Conservation (phyloP, 768 basidiomycete genomes). For the Hortiboletus flavorubellus region DNA sequence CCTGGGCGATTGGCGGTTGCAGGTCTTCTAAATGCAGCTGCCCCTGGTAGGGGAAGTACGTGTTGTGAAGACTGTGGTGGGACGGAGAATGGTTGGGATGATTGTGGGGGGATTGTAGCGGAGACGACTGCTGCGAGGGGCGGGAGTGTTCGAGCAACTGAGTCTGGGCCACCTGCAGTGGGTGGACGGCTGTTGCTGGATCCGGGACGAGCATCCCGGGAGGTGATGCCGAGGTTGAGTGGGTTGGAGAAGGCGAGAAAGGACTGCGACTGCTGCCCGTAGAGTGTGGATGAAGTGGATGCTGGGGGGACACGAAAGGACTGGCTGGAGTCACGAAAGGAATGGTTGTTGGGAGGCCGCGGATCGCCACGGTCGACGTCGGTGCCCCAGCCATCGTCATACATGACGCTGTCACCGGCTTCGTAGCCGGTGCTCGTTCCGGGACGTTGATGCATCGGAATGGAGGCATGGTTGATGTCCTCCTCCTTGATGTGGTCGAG, state of each 20-base stretch:
- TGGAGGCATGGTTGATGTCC: constrained; percentile 28
- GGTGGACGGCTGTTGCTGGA: constrained; percentile 49
- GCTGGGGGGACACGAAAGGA: constrained; percentile 70
- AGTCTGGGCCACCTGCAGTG: constrained; percentile 47
- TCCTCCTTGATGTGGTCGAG: constrained; percentile 42
- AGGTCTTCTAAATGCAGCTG: constrained; percentile 54
- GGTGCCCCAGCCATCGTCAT: constrained; percentile 34
- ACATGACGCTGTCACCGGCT: constrained; percentile 36
- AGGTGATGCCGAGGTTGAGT: constrained; percentile 44
- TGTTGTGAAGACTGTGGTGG: constrained; percentile 43
- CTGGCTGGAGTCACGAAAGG: constrained; percentile 79
- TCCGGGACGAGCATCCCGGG: constrained; percentile 43
- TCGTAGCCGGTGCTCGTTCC: constrained; percentile 78
- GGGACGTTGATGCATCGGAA: constrained; percentile 49
- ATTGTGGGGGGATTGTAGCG: constrained; percentile 55
- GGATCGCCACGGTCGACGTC: constrained; percentile 38
- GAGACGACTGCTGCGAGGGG: constrained; percentile 76
- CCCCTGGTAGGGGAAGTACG: constrained; percentile 56
- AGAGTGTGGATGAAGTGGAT: constrained; percentile 39
- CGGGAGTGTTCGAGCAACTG: constrained; percentile 56
- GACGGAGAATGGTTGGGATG: constrained; percentile 38
- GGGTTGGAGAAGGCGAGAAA: constrained; percentile 58
- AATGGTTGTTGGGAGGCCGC: constrained; percentile 48
- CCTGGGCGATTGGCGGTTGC: constrained; percentile 62
- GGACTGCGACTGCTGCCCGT: constrained; percentile 55